Evolutionary conservation across 2,329 filamentous ascomycete species (phyloP).

Genomic region (Cryphonectria parasitica): DNA sequence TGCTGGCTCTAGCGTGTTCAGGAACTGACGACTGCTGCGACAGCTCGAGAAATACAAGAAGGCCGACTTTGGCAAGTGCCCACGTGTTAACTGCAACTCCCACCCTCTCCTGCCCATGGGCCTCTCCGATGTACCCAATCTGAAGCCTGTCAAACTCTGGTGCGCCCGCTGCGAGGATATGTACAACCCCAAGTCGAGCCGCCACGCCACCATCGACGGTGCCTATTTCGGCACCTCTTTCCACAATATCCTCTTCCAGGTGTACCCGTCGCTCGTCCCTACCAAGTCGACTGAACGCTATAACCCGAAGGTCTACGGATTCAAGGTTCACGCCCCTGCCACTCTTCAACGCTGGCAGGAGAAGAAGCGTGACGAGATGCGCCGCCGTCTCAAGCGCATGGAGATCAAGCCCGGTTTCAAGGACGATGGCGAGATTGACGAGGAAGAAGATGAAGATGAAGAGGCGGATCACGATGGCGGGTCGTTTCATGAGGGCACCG

Average conservation of each 20-base stretch:
- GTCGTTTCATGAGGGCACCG: slow-evolving; percentile 38
- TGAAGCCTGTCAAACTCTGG: slow-evolving; percentile 94
- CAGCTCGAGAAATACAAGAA: slow-evolving; percentile 99
- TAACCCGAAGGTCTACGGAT: slow-evolving; percentile 89
- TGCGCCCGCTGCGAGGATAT: slow-evolving; percentile 97
- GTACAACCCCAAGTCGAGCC: slow-evolving; percentile 97
- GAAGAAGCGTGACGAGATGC: slow-evolving; percentile 78
- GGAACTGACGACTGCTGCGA: slow-evolving; percentile 12
- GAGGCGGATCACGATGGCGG: slow-evolving; percentile 58
- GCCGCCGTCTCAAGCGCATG: slow-evolving; percentile 70
- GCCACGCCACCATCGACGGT: slow-evolving; percentile 92
- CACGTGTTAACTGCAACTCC: slow-evolving; percentile 90
- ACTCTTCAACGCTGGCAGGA: slow-evolving; percentile 92
- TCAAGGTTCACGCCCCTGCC: slow-evolving; percentile 90
- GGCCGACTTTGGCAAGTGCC: slow-evolving; percentile 96
- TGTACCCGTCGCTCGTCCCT: slow-evolving; percentile 89
- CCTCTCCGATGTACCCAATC: slow-evolving; percentile 83
- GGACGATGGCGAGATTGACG: slow-evolving; percentile 64
- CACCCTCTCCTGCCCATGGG: slow-evolving; percentile 95
- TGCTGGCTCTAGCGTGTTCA: not conserved
- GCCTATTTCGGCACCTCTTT: slow-evolving; percentile 98
- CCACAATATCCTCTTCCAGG: slow-evolving; percentile 99
- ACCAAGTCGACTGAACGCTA: slow-evolving; percentile 85
- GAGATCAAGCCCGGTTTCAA: slow-evolving; percentile 82
- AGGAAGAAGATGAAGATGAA: slow-evolving; percentile 68